These are phyloP conservation scores for Dactylonectria estremocensis DNA, from an alignment of 2,329 filamentous ascomycete genomes.

Conservation along the genomic window DNA sequence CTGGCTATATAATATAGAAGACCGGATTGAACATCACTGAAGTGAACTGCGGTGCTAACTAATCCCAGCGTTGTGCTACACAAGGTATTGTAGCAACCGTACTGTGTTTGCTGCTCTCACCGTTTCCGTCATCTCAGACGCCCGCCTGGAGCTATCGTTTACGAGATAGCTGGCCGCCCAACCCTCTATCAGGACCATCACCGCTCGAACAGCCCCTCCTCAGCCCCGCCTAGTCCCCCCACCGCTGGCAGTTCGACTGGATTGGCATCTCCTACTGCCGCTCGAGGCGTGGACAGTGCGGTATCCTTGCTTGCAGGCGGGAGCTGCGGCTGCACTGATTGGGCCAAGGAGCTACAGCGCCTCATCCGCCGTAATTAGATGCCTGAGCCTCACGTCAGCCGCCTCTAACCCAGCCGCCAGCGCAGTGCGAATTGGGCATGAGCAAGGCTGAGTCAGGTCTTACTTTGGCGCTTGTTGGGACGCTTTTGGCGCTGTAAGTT, in stretches of 20 bases:
- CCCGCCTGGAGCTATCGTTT: constrained; percentile 10
- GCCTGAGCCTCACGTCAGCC: constrained; percentile 43
- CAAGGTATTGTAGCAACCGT: too few relatives aligned
- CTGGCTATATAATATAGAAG: too few relatives aligned
- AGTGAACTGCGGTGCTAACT: neutral
- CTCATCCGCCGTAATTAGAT: constrained; percentile 30
- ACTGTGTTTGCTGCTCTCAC: constrained; percentile 7
- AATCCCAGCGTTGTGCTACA: constrained; percentile 1
- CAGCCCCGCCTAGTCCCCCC: neutral
- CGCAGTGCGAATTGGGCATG: neutral
- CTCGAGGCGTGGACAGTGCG: neutral
- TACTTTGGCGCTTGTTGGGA: neutral
- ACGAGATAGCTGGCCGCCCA: constrained; percentile 9
- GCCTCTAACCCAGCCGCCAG: neutral
- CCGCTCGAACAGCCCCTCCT: constrained; percentile 8
- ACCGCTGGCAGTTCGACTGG: constrained; percentile 2
- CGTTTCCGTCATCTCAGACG: constrained; percentile 6
- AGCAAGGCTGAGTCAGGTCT: neutral
- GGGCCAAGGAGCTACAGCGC: constrained; percentile 28
- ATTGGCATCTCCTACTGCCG: constrained; percentile 11
- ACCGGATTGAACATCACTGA: too few relatives aligned
- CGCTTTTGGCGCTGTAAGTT: neutral
- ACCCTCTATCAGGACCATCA: constrained; percentile 5
- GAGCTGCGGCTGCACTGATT: constrained; percentile 35
- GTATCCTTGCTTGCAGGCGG: constrained; percentile 31